A percentile compares a stretch with the other conserved stretches of the same genome.
These are phyloP conservation scores for Apiotrichum sp. DNA, from an alignment of 1,284 basidiomycete genomes.

Conservation along the genomic window DNA sequence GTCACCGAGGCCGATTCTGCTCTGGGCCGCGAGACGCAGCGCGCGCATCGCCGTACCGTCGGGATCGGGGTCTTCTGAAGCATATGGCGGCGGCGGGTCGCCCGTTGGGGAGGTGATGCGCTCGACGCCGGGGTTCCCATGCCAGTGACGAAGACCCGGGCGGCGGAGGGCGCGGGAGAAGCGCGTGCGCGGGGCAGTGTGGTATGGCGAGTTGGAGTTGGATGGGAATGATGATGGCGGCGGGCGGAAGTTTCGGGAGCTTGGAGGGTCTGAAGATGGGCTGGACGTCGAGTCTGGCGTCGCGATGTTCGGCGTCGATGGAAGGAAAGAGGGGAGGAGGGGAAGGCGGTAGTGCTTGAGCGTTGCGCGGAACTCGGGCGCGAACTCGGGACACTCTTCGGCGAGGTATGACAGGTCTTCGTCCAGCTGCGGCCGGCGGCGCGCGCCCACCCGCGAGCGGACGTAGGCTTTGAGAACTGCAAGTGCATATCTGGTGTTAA, in stretches of 20 bases:
- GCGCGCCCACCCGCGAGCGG: neutral
- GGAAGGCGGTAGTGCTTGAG: slow-evolving; percentile 1
- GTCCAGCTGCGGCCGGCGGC: neutral
- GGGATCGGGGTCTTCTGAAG: slow-evolving; percentile 1
- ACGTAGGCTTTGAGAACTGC: neutral
- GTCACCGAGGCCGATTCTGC: neutral
- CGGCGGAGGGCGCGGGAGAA: neutral
- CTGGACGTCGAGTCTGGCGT: no score
- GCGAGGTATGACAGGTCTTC: neutral
- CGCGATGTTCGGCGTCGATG: no score
- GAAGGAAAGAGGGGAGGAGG: neutral
- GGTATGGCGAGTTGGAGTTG: neutral
- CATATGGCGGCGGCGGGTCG: slow-evolving; percentile 4
- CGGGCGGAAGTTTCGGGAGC: neutral
- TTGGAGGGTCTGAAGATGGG: neutral
- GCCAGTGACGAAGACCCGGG: no score
- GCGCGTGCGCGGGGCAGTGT: neutral
- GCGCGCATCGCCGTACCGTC: neutral
- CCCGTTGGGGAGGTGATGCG: neutral
- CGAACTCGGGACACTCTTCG: neutral
- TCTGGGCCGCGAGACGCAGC: neutral
- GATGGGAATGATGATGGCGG: no score
- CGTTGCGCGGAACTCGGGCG: slow-evolving; percentile 2
- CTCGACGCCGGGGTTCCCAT: neutral
- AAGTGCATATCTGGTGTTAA: neutral